Percentiles rank a stretch among this genome's conserved stretches.
Conservation (phyloP, 441 rosid species). For the Hypseocharis bilobata region DNA sequence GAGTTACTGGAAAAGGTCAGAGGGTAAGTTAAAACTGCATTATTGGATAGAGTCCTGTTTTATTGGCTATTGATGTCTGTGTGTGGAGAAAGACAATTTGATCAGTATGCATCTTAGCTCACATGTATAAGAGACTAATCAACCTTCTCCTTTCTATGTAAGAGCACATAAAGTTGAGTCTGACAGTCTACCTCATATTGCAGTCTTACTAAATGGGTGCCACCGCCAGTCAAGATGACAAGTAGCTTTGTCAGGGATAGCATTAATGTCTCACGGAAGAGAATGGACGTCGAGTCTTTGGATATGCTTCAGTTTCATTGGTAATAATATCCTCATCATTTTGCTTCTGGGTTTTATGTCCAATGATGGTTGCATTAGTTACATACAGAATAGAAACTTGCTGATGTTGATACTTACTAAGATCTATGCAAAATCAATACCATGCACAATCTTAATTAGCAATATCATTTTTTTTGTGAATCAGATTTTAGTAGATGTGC, state of each 20-base stretch:
- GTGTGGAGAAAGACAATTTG: conserved; percentile 6
- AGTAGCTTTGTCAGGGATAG: conserved; percentile 56
- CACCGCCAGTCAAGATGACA: conserved; percentile 88
- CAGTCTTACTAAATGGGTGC: conserved; percentile 95
- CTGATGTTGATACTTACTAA: not conserved
- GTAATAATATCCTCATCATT: conserved; percentile 24
- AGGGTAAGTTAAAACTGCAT: conserved; percentile 46
- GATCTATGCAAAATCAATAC: not conserved
- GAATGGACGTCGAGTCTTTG: conserved; percentile 87
- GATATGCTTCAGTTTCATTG: conserved; percentile 99
- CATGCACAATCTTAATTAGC: not conserved
- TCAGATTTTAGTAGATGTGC: not conserved
- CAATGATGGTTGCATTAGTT: not conserved
- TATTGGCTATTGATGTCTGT: not conserved
- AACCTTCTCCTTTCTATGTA: no score
- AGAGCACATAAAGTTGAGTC: no score
- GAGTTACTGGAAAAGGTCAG: conserved; percentile 61
- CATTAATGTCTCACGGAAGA: conserved; percentile 63
- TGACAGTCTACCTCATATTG: conserved; percentile 18
- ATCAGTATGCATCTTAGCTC: not conserved
- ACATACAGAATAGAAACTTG: not conserved
- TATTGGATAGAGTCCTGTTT: not conserved
- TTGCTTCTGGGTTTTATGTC: not conserved
- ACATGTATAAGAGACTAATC: not conserved
- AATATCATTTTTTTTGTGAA: not conserved